A percentile compares a stretch with the other conserved stretches of the same genome.
phyloP scores from a whole-genome alignment of 495 filamentous ascomycete species.

The Trypethelium eluteriae region DNA sequence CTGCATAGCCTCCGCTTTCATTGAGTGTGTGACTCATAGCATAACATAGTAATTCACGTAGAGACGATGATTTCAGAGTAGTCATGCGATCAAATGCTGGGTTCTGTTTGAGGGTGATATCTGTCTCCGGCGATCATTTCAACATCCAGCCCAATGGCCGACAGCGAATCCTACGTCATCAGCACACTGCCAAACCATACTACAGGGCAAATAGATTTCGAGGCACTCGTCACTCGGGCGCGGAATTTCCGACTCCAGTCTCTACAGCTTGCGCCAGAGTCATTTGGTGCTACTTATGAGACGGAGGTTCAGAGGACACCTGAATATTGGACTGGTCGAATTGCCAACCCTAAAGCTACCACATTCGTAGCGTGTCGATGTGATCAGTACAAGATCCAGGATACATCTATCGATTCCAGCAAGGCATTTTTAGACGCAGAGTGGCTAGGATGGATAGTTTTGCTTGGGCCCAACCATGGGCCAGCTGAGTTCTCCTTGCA shows the following conservation, averaged over 20 bases:
- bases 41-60: neutral
- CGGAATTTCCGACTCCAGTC: slow-evolving; percentile 30
- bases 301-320: slow-evolving; percentile 39
- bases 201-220: slow-evolving; percentile 12
- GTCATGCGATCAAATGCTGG: neutral
- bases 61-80: neutral
- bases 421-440: slow-evolving; percentile 20
- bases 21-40: neutral
- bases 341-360: slow-evolving; percentile 41
- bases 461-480: slow-evolving; percentile 30
- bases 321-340: slow-evolving; percentile 38
- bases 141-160: neutral
- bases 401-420: slow-evolving; percentile 21
- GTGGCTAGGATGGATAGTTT: slow-evolving; percentile 30
- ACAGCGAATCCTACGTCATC: slow-evolving; percentile 32
- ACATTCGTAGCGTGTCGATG: slow-evolving; percentile 38
- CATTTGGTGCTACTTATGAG: slow-evolving; percentile 46
- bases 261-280: slow-evolving; percentile 31
- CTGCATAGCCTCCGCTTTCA: neutral
- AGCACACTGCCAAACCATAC: slow-evolving; percentile 24
- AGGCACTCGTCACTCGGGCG: slow-evolving; percentile 19
- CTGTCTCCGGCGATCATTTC: too few species aligned
- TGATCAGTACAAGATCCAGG: neutral
- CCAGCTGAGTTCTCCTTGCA: neutral
- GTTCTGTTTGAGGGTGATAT: neutral